phyloP scores from a whole-genome alignment of 163 green algal genomes.

The Chlamydomonas reinhardtii region DNA sequence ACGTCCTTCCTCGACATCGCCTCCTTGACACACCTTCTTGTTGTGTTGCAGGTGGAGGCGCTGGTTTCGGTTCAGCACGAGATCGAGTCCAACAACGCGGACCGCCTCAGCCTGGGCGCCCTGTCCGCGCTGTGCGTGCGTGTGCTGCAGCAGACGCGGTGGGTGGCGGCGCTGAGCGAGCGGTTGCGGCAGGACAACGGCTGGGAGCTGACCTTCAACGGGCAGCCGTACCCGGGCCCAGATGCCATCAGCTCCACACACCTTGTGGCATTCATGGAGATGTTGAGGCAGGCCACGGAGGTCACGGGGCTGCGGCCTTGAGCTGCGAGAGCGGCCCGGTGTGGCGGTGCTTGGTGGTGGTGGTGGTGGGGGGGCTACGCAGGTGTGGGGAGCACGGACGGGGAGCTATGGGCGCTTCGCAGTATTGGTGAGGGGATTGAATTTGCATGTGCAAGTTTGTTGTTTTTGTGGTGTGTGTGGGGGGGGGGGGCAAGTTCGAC shows the following conservation, averaged over 20 bases:
- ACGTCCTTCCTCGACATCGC: too few species aligned
- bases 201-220: conserved; percentile 5
- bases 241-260: conserved; percentile 13
- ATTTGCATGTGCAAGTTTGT: too few species aligned
- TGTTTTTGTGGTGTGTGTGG: too few species aligned
- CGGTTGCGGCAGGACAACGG: neutral
- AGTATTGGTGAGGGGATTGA: too few species aligned
- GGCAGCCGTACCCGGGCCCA: conserved; percentile 21
- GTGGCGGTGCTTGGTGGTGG: too few species aligned
- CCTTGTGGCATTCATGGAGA: conserved; percentile 38
- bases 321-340: too few species aligned
- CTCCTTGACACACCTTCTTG: neutral
- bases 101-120: neutral
- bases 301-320: neutral
- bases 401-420: too few species aligned
- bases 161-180: conserved; percentile 21
- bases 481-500: too few species aligned
- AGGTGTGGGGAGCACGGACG: too few species aligned
- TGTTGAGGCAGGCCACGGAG: conserved; percentile 18
- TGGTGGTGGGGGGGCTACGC: too few species aligned
- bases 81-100: neutral
- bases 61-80: conserved; percentile 16
- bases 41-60: conserved; percentile 35
- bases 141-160: conserved; percentile 14
- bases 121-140: neutral